Conservation (phyloP, 345 rosid species). For the Microthlaspi erraticum region DNA sequence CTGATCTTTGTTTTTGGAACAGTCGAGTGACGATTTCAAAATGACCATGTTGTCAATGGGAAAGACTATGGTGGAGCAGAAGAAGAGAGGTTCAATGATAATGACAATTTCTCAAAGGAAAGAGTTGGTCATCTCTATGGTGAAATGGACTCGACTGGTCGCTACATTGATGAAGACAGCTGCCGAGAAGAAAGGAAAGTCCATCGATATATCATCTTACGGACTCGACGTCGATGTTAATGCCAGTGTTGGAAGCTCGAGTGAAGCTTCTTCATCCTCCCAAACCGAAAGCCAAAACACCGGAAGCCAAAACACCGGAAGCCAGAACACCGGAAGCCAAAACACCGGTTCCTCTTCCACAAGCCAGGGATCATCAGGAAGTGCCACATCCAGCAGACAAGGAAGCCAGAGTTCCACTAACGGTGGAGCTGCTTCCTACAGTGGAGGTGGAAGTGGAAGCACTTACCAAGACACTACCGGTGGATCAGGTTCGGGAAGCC, state of each 20-base stretch:
- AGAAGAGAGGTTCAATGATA: slow-evolving; percentile 11
- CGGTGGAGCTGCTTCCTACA: background rate
- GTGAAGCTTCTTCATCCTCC: background rate
- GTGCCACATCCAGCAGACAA: background rate
- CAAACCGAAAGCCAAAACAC: background rate
- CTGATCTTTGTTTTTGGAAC: slow-evolving; percentile 1
- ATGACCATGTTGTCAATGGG: slow-evolving; percentile 30
- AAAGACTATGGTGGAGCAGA: slow-evolving; percentile 35
- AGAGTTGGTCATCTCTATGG: slow-evolving; percentile 25
- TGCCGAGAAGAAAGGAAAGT: slow-evolving; percentile 9
- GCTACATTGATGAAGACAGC: slow-evolving; percentile 4
- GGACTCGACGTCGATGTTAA: slow-evolving; percentile 42
- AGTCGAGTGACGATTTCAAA: background rate
- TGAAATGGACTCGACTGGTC: slow-evolving; percentile 22
- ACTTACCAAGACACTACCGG: slow-evolving; percentile 4
- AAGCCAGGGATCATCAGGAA: background rate
- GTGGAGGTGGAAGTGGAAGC: background rate
- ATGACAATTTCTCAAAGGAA: background rate
- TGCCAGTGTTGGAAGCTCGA: background rate
- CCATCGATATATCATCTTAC: slow-evolving; percentile 16
- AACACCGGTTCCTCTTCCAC: background rate
- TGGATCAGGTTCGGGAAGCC: background rate
- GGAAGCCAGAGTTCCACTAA: too few relatives aligned
- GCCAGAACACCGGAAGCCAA: too few relatives aligned
- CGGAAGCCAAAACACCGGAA: background rate